Evolutionary conservation across 169 alveolate species (phyloP), one percentile per base, ranked within the genome.

Genomic region (Plasmodium fragile): DNA sequence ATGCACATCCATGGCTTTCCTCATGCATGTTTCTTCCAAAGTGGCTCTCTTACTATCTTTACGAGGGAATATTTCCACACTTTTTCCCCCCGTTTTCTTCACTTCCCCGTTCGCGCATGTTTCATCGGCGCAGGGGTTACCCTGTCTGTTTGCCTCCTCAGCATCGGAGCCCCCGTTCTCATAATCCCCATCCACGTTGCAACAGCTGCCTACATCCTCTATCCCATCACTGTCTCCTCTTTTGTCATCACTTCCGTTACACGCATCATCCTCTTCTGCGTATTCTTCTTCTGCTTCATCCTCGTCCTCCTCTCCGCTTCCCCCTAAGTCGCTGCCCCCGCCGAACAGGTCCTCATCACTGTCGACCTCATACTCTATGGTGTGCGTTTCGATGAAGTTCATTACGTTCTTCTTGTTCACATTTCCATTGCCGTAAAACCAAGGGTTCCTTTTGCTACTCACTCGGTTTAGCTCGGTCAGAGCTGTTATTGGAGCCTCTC

Each of bases 341-440:
- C 75, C 25, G 70, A 59, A 18, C 7, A 84, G 30, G 8, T 71
- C 94, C 2, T 77, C 94, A 7, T 91, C 94, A n/a, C 71, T 81
- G 71, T 91, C 92, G 49, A 81, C 72, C 77, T 91, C 94, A 71
- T 91, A 91, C 41, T 91, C 94, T 13, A 91, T 81, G 11, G 92
- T 91, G 53, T 91, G 94, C 43, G 94, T 81, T 71, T 91, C 84
- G 18, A 91, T 91, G 55, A 91, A 91, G 53, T 91, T 91, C 92
- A 91, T 70, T 18, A 91, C 73, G 34, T 91, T 81, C 11, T 52
- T 80, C 73, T 81, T 91, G 79, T 81, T 91, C 55, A 91, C 75
- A 81, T 71, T 80, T 59, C 94, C 94, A 81, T 91, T 91, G 18
- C 49, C 8, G 75, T 81, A 41, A 41, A 91, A 91, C 94, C 94